These are phyloP conservation scores for Cercis canadensis DNA, from an alignment of 306 rosid species.

Conservation along the genomic window DNA sequence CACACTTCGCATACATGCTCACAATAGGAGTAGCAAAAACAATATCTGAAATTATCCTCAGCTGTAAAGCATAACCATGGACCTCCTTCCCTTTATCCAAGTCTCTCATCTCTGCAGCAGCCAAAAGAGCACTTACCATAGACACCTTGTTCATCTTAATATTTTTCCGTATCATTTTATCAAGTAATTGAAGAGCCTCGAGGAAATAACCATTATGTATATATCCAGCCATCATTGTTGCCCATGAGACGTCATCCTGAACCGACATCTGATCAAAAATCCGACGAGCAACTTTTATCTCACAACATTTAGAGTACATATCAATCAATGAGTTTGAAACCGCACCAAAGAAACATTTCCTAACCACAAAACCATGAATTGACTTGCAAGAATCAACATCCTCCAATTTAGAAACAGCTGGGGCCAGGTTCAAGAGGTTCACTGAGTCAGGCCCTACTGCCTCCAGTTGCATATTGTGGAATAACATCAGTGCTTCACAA, in stretches of 20 bases:
- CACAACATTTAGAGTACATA: slow-evolving; percentile 74
- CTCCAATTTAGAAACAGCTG: slow-evolving; percentile 59
- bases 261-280: slow-evolving; percentile 51
- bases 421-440: slow-evolving; percentile 73
- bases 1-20: slow-evolving; percentile 72
- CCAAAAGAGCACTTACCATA: slow-evolving; percentile 57
- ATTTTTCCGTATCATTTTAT: slow-evolving; percentile 41
- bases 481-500: slow-evolving; percentile 48
- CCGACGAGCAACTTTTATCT: slow-evolving; percentile 45
- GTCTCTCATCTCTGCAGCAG: slow-evolving; percentile 64
- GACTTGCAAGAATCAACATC: slow-evolving; percentile 61
- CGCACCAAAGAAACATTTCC: slow-evolving; percentile 44
- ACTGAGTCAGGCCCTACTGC: slow-evolving; percentile 54
- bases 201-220: slow-evolving; percentile 46
- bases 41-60: slow-evolving; percentile 52
- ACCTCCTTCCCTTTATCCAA: slow-evolving; percentile 60
- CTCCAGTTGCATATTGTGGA: slow-evolving; percentile 52
- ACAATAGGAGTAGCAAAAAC: slow-evolving; percentile 59
- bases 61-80: slow-evolving; percentile 50
- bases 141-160: slow-evolving; percentile 56
- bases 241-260: slow-evolving; percentile 64
- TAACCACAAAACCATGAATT: slow-evolving; percentile 65
- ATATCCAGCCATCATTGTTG: slow-evolving; percentile 73
- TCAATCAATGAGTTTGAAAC: slow-evolving; percentile 69
- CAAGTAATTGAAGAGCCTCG: slow-evolving; percentile 65